Conservation (phyloP, 495 filamentous ascomycete species). For the Lasiosphaeria miniovina region DNA sequence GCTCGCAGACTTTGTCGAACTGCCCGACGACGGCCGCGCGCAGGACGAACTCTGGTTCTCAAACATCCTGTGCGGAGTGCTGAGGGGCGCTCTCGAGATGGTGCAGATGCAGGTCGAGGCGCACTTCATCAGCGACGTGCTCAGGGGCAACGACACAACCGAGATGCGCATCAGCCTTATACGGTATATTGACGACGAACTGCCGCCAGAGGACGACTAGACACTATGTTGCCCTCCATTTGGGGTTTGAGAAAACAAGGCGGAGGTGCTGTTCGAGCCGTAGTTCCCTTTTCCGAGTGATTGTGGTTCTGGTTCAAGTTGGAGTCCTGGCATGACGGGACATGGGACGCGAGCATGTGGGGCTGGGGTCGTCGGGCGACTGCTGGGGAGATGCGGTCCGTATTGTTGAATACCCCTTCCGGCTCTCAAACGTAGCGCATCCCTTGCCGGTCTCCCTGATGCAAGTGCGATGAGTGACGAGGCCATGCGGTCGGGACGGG, state of each 20-base stretch:
- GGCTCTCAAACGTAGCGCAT: no score
- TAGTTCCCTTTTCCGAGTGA: no score
- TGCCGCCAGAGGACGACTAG: slow-evolving; percentile 92
- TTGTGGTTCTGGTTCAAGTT: no score
- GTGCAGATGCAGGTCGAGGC: slow-evolving; percentile 99
- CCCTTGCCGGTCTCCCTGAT: no score
- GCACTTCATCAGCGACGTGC: slow-evolving; percentile 91
- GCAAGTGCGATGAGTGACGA: no score
- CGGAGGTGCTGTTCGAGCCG: background rate
- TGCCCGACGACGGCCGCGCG: slow-evolving; percentile 91
- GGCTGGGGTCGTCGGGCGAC: no score
- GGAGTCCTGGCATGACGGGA: no score
- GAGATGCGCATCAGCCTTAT: slow-evolving; percentile 94
- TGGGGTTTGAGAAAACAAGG: background rate
- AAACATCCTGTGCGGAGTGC: slow-evolving; percentile 91
- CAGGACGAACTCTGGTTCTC: slow-evolving; percentile 99
- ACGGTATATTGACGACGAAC: slow-evolving; percentile 94
- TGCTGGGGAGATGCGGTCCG: no score
- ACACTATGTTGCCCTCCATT: slow-evolving; percentile 14
- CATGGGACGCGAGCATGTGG: no score
- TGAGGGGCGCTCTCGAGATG: slow-evolving; percentile 93
- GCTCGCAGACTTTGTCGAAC: slow-evolving; percentile 92
- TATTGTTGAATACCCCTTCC: no score
- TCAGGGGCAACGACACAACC: slow-evolving; percentile 91
- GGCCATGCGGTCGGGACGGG: no score